Evolutionary conservation across 306 rosid species (phyloP).

Genomic region (Echinosophora koreensis): DNA sequence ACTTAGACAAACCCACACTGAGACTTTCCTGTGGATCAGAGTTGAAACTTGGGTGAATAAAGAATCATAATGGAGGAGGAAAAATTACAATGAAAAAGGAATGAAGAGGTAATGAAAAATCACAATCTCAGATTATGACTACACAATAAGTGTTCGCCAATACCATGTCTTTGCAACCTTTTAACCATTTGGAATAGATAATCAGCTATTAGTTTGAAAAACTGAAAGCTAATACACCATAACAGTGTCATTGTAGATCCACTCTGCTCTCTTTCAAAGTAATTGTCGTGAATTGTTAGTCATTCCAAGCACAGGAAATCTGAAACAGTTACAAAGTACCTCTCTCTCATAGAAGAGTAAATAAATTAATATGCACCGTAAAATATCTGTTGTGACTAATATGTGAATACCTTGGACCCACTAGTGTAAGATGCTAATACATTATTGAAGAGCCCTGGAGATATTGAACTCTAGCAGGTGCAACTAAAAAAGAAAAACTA

Average conservation of each 20-base stretch:
- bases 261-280: conserved; percentile 79
- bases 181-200: too few species aligned
- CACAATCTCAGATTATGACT: too few species aligned
- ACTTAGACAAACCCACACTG: conserved; percentile 60
- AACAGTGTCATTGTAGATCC: conserved; percentile 54
- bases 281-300: conserved; percentile 13
- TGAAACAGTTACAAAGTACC: not conserved
- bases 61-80: conserved; percentile 11
- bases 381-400: not conserved
- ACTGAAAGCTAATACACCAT: too few species aligned
- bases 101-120: conserved; percentile 10
- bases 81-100: conserved; percentile 17
- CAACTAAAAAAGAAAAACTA: too few species aligned
- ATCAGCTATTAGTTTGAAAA: too few species aligned
- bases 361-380: not conserved
- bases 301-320: conserved; percentile 16
- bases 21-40: conserved; percentile 66
- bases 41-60: not conserved
- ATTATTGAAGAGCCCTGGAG: too few species aligned
- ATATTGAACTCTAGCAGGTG: too few species aligned
- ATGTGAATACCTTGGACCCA: too few species aligned
- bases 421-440: too few species aligned
- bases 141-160: too few species aligned
- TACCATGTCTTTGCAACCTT: too few species aligned
- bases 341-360: not conserved